Conservation (phyloP, 2,329 filamentous ascomycete genomes). For the Curvularia sp. region DNA sequence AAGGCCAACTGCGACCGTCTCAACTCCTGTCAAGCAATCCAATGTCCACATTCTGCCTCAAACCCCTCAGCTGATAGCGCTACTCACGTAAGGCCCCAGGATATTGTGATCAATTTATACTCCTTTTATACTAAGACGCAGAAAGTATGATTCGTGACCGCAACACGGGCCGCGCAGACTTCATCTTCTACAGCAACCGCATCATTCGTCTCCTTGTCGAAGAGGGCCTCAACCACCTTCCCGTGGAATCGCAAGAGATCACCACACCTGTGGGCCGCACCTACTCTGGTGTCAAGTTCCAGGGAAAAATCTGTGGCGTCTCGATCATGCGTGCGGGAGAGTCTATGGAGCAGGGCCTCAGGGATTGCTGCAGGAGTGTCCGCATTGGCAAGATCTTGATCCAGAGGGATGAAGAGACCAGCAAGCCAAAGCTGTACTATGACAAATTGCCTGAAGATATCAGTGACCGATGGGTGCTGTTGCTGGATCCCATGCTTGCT, state of each 20-base stretch:
- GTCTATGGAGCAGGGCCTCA: conserved; percentile 95
- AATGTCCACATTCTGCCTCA: conserved; percentile 92
- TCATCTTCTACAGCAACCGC: conserved; percentile 98
- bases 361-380: conserved; percentile 97
- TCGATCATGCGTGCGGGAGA: conserved; percentile 98
- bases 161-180: conserved; percentile 88
- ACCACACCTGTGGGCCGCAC: conserved; percentile 87
- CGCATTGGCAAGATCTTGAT: conserved; percentile 98
- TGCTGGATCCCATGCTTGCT: conserved; percentile 98
- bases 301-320: conserved; percentile 98
- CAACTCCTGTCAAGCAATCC: conserved; percentile 77
- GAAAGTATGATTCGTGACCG: conserved; percentile 91
- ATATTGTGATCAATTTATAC: conserved; percentile 9
- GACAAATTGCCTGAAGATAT: conserved; percentile 97
- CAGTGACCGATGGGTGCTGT: conserved; percentile 85
- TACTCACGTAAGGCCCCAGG: conserved; percentile 80
- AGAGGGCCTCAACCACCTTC: conserved; percentile 95
- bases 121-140: conserved; percentile 13
- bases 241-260: conserved; percentile 85
- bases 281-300: conserved; percentile 91
- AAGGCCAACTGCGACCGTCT: conserved; percentile 88
- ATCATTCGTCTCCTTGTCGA: conserved; percentile 97
- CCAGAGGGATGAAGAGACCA: conserved; percentile 94
- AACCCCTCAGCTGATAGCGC: conserved; percentile 94
- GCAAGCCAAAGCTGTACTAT: conserved; percentile 91